Evolutionary conservation across 176 grass and related monocot species (phyloP), one percentile per base, ranked within the genome.

Genomic region (Saccharum spontaneum): DNA sequence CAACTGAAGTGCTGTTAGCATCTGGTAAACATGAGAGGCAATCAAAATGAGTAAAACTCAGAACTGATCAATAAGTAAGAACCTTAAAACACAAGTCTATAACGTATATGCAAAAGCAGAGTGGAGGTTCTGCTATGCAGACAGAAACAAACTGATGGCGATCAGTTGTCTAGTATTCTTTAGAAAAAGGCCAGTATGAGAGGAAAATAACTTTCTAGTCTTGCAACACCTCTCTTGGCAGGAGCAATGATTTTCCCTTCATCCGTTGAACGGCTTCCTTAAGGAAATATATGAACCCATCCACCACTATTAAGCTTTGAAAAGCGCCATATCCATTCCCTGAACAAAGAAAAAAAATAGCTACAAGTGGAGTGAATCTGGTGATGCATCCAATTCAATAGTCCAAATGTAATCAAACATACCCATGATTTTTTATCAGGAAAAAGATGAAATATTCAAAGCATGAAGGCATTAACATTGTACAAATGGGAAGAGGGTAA

Each of bases 211-310:
- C 24, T 15, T 77, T 79, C 88, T 82, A 44, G 95, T 93, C 96
- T 98, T 67, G 89, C 96, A 89, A 95, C 83, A 67, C 96, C 96
- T 98, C 96, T 93, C 77, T 95, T 95, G 71, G 96, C 82, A 83
- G 87, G 83, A 85, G 87, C 87, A 57, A 98, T 69, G 15, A 91
- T 98, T 91, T 82, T 98, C 22, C 93, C 96, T 79, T 91, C 89
- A 78, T 98, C 93, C 77, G 76, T 93, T 46, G 96, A 98, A 41
- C 89, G 89, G 69, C 93, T 92, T 87, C 96, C 93, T 89, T 98
- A 89, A 2, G 93, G 91, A 87, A 98, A 98, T 94, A 98, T 95
- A 83, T 95, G 96, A 86, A 98, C 93, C 89, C 91, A 98, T 73
- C 96, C 93, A 71, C 91, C 96, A 85, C 80, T 92, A 67, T 98